phyloP scores from a whole-genome alignment of 805 yeast species.

The Blastobotrys muscicola region DNA sequence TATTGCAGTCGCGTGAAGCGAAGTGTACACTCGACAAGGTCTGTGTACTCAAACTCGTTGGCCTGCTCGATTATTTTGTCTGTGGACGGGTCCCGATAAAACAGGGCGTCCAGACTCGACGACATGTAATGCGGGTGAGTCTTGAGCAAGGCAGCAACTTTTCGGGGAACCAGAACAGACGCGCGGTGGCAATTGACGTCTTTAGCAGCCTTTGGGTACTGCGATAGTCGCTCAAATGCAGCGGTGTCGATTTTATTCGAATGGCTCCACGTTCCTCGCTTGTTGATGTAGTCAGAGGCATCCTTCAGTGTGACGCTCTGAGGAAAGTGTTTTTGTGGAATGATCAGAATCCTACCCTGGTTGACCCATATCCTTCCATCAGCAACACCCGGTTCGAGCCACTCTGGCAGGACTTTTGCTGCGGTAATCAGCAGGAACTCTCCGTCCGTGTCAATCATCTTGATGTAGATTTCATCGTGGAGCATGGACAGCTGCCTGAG shows the following conservation, averaged over 20 bases:
- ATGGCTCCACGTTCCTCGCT: neutral
- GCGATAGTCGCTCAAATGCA: conserved; percentile 6
- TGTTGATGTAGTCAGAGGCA: conserved; percentile 5
- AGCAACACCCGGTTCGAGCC: conserved; percentile 38
- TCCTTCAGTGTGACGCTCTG: conserved; percentile 1
- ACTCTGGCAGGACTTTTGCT: conserved; percentile 37
- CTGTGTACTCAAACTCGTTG: conserved; percentile 14
- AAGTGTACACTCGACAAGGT: conserved; percentile 15
- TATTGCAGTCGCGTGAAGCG: conserved; percentile 16
- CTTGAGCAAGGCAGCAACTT: conserved; percentile 17
- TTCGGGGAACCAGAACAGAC: conserved; percentile 15
- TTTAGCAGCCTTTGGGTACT: conserved; percentile 13
- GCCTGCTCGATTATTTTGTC: neutral
- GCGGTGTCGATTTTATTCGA: neutral
- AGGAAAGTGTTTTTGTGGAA: conserved; percentile 9
- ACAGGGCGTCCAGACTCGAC: conserved; percentile 15
- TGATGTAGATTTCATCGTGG: conserved; percentile 10
- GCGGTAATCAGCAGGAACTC: conserved; percentile 47
- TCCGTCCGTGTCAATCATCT: conserved; percentile 41
- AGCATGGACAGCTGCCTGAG: conserved; percentile 15
- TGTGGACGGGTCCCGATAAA: conserved; percentile 3
- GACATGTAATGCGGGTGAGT: conserved; percentile 14
- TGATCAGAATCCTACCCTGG: conserved; percentile 15
- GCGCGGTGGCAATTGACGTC: conserved; percentile 15
- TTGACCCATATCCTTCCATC: conserved; percentile 20